phyloP scores from a whole-genome alignment of 768 basidiomycete genomes.

The Amylocystis lapponica region DNA sequence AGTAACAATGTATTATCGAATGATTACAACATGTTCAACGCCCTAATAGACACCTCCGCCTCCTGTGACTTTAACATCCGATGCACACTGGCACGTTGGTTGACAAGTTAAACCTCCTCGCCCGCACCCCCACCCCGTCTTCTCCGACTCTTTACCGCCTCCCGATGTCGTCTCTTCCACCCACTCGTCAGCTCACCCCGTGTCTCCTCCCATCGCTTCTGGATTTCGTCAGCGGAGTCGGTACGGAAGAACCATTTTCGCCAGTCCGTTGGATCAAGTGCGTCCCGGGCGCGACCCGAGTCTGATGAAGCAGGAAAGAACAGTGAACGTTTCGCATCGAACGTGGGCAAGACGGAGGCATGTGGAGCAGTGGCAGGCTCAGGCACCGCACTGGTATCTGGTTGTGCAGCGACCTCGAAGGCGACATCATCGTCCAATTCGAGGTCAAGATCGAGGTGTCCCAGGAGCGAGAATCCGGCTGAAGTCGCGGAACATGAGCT shows the following conservation, averaged over 20 bases:
- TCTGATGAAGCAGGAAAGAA: slow-evolving; percentile 51
- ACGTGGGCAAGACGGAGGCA: slow-evolving; percentile 15
- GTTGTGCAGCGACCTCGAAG: slow-evolving; percentile 18
- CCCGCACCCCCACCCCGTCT: slow-evolving; percentile 45
- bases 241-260: slow-evolving; percentile 44
- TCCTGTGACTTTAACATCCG: no score
- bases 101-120: slow-evolving; percentile 12
- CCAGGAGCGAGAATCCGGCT: slow-evolving; percentile 73
- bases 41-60: no score
- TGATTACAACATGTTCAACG: no score
- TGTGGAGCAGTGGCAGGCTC: slow-evolving; percentile 7
- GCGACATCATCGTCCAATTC: slow-evolving; percentile 58
- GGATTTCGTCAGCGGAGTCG: slow-evolving; percentile 54
- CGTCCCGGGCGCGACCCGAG: slow-evolving; percentile 29
- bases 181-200: slow-evolving; percentile 63
- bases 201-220: slow-evolving; percentile 62
- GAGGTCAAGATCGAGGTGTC: slow-evolving; percentile 67
- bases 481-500: not conserved
- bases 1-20: no score
- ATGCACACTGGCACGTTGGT: no score
- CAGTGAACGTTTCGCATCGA: slow-evolving; percentile 50
- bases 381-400: slow-evolving; percentile 10
- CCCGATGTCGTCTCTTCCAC: slow-evolving; percentile 74
- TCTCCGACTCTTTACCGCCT: slow-evolving; percentile 62
- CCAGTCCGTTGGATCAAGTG: slow-evolving; percentile 46